Evolutionary conservation across 805 yeast species (phyloP), one percentile per base, ranked within the genome.

Genomic region (Cyberlindnera mycetangii): DNA sequence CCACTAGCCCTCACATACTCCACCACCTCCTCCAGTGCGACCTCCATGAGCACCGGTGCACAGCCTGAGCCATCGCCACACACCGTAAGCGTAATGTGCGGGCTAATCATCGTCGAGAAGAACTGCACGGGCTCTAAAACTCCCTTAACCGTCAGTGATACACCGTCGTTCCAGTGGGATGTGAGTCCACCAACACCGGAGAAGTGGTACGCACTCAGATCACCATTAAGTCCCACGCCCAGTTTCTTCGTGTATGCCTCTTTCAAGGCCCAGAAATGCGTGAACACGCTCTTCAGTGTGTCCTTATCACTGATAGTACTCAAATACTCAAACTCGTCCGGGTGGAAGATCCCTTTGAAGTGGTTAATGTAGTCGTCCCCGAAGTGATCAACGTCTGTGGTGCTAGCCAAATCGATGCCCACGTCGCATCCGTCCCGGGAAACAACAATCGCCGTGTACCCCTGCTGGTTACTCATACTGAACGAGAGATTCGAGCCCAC

Each of bases 211-310:
- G 49, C 35, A 2, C 43, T 31, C 24, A 71, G 48, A 39, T 67
- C 63, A 24, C 64, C 61, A 42, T 67, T 67, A 12, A 79, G 59
- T 0, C 95, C 95, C 15, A 71, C 62, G 0, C 95, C 95, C 2
- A 74, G 53, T 31, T 72, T 75, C 55, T 87, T 87, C 7, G 86
- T 74, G 55, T 78, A 84, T 17, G 88, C 79, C 59, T 87, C 96
- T 58, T 87, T 87, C 42, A 87, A 60, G 0, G 95, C 85, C 96
- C 96, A 87, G 28, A 74, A 70, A 32, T 78, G 78, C 16, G 83
- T 75, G 52, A 83, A 75, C 2, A 67, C 50, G 7, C 65, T 63
- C 41, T 65, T 56, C 5, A 47, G 19, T 0, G 44, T 42, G 1
- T 41, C 45, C 8, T 46, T 31, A 11, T 43, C 35, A 2, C 38